Base-by-base conservation (phyloP, 2,329 filamentous ascomycete species). In the Microdochium bolleyi region DNA sequence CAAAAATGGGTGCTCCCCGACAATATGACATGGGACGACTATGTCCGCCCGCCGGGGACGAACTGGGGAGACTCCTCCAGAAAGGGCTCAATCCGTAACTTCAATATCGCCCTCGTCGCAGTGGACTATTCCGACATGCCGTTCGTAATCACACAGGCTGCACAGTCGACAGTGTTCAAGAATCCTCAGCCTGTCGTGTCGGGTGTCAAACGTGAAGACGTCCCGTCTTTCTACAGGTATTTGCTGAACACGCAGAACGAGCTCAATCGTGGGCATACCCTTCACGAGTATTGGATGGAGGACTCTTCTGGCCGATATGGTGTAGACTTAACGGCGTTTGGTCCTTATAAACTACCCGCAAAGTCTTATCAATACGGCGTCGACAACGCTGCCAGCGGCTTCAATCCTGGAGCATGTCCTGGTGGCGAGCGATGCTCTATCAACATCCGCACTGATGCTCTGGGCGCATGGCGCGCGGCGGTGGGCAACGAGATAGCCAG, bases 251-350 rank as follows among this genome's bases (percentile, higher is more conserved):
- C 63, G 50, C 76, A 76, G 0, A 70, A 65, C 38, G 73, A 75
- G 3, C 60, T 79, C 27, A 79, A 80, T 53, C 65, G 65, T n/a
- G 70, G 70, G 3, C 77, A 78, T 54, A 80, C 77, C 2, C 64
- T 80, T 2, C 77, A 80, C 54, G 76, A 80, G 61, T 80, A 80
- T 58, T 80, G 77, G 77, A 80, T 79, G 76, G 76, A 76, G 51
- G 77, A 80, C 60, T 78, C 75, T 1, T 73, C 69, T 13, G 77
- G 77, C 2, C 69, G 72, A 19, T 80, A 73, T 54, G 77, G 77
- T 14, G 77, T 79, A 9, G 73, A 79, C 53, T 57, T 80, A 60
- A 79, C 76, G 0, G 72, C 73, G 0, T 80, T 78, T 53, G 77
- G 77, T 0, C 68, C 75, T 0, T 80, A 80, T 53, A 65, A 66